Evolutionary conservation across 495 filamentous ascomycete species (phyloP), one percentile per base, ranked within the genome.

Genomic region (Podospora fimiseda): DNA sequence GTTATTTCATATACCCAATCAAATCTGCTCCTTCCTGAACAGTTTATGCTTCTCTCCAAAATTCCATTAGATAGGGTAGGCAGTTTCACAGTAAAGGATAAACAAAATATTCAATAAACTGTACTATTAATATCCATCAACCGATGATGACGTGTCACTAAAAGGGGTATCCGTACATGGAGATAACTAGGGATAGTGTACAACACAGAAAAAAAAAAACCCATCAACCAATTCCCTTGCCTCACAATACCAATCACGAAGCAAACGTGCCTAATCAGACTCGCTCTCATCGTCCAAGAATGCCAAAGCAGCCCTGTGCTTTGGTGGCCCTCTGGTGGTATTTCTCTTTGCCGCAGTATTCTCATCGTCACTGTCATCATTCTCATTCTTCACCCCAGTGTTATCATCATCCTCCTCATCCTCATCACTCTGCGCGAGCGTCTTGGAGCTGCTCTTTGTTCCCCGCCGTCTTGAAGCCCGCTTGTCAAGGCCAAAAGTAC

Each of bases 401-500:
- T 75, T 14, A 56, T 70, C 22, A 36, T 63, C 47, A 23, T 62
- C 70, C 20, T 67, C 64, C 33, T 69, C 66, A 42, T 60, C 59
- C 15, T 77, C 60, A 15, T 49, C 55, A 18, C 36, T 37, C 11
- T 23, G 11, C 2, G 8, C 37, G 1, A 43, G 51, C 43, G 64
- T 61, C 55, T 63, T 68, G 4, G 56, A 24, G 16, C 60, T 45
- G n/a, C 15, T 47, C 38, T 63, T 66, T 19, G 59, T 59, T 7
- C 48, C 56, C 15, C 60, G 57, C 13, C 68, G 66, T 48, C 66
- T 68, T 22, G 67, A 61, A 19, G 65, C 64, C 18, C 61, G 61
- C 11, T 66, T 66, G 3, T 66, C 60, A n/a, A 68, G 54, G 0
- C 92, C 93, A 90, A 90, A 96, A 60, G 73, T 74, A 60, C 84